Percentiles rank a stretch among this genome's conserved stretches.
phyloP scores from a whole-genome alignment of 1,139 yeast genomes.

The Blastobotrys capitulatus region DNA sequence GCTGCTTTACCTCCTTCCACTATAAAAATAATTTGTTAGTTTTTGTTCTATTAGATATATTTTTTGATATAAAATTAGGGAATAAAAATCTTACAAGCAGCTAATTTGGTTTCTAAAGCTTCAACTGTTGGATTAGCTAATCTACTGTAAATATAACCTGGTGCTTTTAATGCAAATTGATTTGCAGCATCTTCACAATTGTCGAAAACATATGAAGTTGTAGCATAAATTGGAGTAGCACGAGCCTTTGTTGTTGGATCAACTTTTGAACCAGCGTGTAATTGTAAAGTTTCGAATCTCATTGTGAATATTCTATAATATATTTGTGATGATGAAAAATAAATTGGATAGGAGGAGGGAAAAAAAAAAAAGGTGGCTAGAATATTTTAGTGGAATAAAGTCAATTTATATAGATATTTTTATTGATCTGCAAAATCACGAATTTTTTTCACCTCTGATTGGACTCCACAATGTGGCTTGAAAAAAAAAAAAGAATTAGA shows the following conservation, averaged over 20 bases:
- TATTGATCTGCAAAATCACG: not conserved
- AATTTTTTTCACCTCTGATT: not conserved
- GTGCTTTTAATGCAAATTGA: constrained; percentile 74
- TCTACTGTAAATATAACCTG: constrained; percentile 84
- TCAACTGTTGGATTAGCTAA: constrained; percentile 80
- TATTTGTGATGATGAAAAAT: not conserved
- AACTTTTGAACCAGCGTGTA: constrained; percentile 76
- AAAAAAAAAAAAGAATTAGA: too few species aligned
- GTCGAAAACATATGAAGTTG: constrained; percentile 71
- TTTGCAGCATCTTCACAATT: constrained; percentile 90
- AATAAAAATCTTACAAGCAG: too few species aligned
- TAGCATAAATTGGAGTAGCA: constrained; percentile 81
- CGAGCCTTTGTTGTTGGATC: constrained; percentile 60
- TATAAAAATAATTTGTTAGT: too few species aligned
- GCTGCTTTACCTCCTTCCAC: constrained; percentile 92
- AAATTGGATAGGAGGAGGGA: not conserved
- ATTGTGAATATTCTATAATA: not conserved
- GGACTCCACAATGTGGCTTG: not conserved
- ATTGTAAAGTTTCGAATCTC: constrained; percentile 84
- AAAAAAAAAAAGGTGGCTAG: too few species aligned
- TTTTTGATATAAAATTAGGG: too few species aligned
- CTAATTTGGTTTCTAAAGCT: too few species aligned
- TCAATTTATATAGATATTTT: not conserved
- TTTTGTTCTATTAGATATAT: too few species aligned
- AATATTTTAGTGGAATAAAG: too few species aligned